These are phyloP conservation scores for Hypoxylon sp. DNA, from an alignment of 2,329 filamentous ascomycete genomes.

Conservation along the genomic window DNA sequence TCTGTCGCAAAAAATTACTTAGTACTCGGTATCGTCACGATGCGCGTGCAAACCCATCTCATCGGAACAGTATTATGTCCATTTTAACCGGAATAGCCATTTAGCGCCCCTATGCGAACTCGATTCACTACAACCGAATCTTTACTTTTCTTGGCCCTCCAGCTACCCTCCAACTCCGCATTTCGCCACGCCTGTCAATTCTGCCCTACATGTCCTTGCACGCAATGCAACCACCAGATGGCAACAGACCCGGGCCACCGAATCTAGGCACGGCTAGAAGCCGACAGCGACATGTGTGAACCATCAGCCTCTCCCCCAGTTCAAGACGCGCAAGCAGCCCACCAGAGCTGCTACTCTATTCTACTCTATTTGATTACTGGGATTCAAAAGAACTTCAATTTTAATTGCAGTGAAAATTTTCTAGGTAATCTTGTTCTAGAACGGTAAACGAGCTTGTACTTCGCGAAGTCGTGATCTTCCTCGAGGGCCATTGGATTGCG, in stretches of 20 bases:
- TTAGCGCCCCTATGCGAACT: constrained; percentile 27
- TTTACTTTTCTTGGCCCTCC: constrained; percentile 18
- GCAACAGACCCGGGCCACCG: constrained; percentile 33
- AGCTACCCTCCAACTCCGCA: constrained; percentile 45
- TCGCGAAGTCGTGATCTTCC: constrained; percentile 18
- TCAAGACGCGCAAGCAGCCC: constrained; percentile 42
- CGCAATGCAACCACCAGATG: constrained; percentile 41
- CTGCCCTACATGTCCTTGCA: constrained; percentile 39
- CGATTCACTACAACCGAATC: constrained; percentile 25
- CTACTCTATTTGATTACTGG: constrained; percentile 37
- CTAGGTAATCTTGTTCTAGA: constrained; percentile 21
- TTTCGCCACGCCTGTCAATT: constrained; percentile 41
- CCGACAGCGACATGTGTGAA: constrained; percentile 34
- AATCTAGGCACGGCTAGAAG: constrained; percentile 38
- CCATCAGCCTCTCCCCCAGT: constrained; percentile 29
- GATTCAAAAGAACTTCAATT: constrained; percentile 14
- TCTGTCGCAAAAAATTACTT: constrained; percentile 9
- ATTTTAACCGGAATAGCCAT: constrained; percentile 47
- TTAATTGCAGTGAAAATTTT: constrained; percentile 19
- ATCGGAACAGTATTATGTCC: constrained; percentile 31
- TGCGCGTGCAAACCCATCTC: constrained; percentile 29
- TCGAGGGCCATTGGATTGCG: constrained; percentile 20
- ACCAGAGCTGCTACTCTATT: constrained; percentile 39
- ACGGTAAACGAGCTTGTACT: constrained; percentile 11
- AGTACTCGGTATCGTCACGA: constrained; percentile 8